phyloP scores from a whole-genome alignment of 495 filamentous ascomycete genomes.

The Lepidopterella palustris region DNA sequence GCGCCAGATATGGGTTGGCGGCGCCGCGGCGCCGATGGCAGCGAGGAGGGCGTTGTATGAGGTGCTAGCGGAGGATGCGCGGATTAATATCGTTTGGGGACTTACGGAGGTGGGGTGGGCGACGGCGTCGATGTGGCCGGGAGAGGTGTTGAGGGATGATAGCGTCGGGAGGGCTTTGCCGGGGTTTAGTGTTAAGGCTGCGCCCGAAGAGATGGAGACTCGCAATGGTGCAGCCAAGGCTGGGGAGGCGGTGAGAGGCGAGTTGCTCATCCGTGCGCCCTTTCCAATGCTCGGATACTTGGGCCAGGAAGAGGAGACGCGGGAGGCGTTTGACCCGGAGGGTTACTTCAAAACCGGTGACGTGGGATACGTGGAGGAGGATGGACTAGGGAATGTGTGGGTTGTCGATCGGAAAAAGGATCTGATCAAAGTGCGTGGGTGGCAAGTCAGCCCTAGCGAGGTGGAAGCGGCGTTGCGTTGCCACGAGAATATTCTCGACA shows the following conservation, averaged over 20 bases:
- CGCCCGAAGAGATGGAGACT: not conserved
- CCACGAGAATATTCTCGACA: conserved; percentile 61
- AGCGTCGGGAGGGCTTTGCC: not conserved
- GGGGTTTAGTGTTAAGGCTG: not conserved
- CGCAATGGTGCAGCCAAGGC: not conserved
- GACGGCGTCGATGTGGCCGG: not conserved
- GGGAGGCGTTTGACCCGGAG: conserved; percentile 50
- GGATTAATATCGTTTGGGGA: not conserved
- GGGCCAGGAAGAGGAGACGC: not conserved
- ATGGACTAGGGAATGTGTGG: conserved; percentile 54
- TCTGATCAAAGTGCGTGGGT: conserved; percentile 57
- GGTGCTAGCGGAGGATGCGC: not conserved
- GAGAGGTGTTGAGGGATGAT: not conserved
- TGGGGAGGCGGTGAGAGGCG: not conserved
- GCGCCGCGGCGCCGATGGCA: not conserved
- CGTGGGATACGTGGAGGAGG: conserved; percentile 52
- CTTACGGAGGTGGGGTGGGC: not conserved
- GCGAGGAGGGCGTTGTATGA: not conserved
- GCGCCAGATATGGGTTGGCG: not conserved
- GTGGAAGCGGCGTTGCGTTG: conserved; percentile 68
- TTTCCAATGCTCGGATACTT: not conserved
- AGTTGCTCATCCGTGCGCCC: not conserved
- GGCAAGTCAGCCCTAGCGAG: conserved; percentile 80
- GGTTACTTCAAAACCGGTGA: conserved; percentile 73
- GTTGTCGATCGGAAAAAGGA: conserved; percentile 69